Base-by-base conservation (phyloP, 805 yeast species). In the Candida glaebosa region DNA sequence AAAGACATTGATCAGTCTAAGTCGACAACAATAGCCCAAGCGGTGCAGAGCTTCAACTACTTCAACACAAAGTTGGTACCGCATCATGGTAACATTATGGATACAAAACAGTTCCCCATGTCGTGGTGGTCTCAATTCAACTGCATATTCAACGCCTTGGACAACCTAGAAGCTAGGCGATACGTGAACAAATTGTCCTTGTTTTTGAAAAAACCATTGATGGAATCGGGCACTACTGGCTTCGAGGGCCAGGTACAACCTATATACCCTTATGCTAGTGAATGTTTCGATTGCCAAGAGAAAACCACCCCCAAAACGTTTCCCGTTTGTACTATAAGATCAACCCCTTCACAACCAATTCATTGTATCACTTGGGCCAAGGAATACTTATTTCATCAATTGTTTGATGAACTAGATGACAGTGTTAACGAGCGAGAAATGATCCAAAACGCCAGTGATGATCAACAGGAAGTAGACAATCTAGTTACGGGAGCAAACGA, bases 331-430 rank as follows among this genome's bases (percentile, higher is more conserved):
- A 93, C 99, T 0, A 93, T 93, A 44, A 73, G 99, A 48, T 87
- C 96, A 4, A 93, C 99, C 0, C 99, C 99, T 0, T 87, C 96
- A 0, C 89, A 86, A 56, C 97, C 97, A 0, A 83, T 93, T 4
- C 99, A 93, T 57, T 89, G 96, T 60, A 83, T 93, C 18, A 96
- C 95, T 1, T 93, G 99, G 99, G 95, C 97, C 6, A 93, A 93
- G 58, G 87, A 85, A 52, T 95, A 87, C 56, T 64, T 93, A 39
- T 89, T 93, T 57, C 73, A 78, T 18, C 95, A 88, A 55, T 67
- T 93, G 28, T 91, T 89, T 58, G 81, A 80, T 16, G 80, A 79
- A 37, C 71, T 63, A 8, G 38, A 60, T 42, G 17, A 53, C 37
- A 36, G 60, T 51, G 34, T 53, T 53, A 42, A 41, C 42, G 51